Percentiles rank a stretch among this genome's conserved stretches.
Evolutionary conservation across 2,329 filamentous ascomycete genomes (phyloP).

Genomic region (Rosellinia necatrix): DNA sequence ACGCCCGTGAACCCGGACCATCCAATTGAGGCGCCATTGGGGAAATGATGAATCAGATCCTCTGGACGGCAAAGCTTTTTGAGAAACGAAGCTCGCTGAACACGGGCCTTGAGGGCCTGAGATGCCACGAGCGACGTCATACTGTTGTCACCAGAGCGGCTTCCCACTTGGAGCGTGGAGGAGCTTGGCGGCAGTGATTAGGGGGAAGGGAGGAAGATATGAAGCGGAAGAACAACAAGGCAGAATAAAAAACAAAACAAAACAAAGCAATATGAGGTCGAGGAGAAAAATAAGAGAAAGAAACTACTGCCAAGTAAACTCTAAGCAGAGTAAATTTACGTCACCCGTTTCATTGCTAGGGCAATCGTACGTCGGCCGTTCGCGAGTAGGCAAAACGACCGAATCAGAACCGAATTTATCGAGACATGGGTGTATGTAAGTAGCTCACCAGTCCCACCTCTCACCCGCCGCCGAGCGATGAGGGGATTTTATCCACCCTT

Average conservation of each 20-base stretch:
- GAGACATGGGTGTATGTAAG: slow-evolving; percentile 8
- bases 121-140: slow-evolving; percentile 65
- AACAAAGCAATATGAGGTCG: neutral
- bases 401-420: slow-evolving; percentile 19
- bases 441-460: no score
- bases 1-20: slow-evolving; percentile 93
- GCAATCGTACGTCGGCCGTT: slow-evolving; percentile 12
- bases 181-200: slow-evolving; percentile 18
- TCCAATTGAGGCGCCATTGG: slow-evolving; percentile 83
- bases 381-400: slow-evolving; percentile 13
- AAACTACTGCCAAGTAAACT: slow-evolving; percentile 7
- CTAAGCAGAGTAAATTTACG: slow-evolving; percentile 12
- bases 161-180: slow-evolving; percentile 14
- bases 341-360: slow-evolving; percentile 3
- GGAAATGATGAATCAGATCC: slow-evolving; percentile 80
- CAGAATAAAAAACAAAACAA: slow-evolving; percentile 7
- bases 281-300: neutral
- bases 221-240: slow-evolving; percentile 19
- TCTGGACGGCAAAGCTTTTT: slow-evolving; percentile 80
- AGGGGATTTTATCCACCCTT: slow-evolving; percentile 10
- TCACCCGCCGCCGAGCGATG: neutral
- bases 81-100: slow-evolving; percentile 76
- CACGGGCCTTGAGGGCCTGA: slow-evolving; percentile 74
- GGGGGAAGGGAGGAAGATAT: slow-evolving; percentile 6
- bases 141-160: slow-evolving; percentile 22